Percentiles rank a stretch among this genome's conserved stretches.
These are phyloP conservation scores for Lepidium africanum DNA, from an alignment of 345 rosid genomes.

Conservation along the genomic window DNA sequence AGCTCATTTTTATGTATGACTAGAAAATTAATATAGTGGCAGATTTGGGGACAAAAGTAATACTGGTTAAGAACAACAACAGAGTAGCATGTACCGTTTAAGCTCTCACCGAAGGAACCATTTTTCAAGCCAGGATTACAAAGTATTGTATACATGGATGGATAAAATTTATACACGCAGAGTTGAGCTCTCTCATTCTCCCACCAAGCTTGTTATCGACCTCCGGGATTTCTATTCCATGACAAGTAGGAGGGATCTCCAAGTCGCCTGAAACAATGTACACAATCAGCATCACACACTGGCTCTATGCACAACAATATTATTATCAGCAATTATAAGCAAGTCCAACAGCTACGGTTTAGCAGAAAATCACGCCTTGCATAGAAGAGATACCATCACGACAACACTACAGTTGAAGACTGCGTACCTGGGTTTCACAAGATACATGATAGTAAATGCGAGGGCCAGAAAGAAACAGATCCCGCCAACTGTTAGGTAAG, in stretches of 20 bases:
- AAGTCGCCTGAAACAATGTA: constrained; percentile 52
- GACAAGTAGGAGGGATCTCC: constrained; percentile 94
- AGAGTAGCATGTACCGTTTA: constrained; percentile 1
- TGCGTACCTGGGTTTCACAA: constrained; percentile 81
- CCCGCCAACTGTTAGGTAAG: constrained; percentile 87
- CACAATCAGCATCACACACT: neutral
- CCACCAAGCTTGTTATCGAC: constrained; percentile 30
- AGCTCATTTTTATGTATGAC: neutral
- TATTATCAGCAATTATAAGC: neutral
- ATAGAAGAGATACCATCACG: neutral
- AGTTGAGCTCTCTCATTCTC: neutral
- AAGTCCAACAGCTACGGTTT: neutral
- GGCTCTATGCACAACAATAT: neutral
- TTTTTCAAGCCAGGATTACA: neutral
- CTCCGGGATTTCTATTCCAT: constrained; percentile 90
- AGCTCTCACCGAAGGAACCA: neutral
- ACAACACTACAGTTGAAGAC: neutral
- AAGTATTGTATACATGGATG: constrained; percentile 8
- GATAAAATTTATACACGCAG: constrained; percentile 20
- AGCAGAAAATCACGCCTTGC: neutral
- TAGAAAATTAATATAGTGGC: neutral
- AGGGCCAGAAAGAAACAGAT: constrained; percentile 81
- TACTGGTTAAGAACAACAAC: constrained; percentile 11
- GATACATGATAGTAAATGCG: constrained; percentile 74
- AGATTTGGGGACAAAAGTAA: neutral